Evolutionary conservation across 169 alveolate genomes (phyloP).

Genomic region (Eimeria falciformis): DNA sequence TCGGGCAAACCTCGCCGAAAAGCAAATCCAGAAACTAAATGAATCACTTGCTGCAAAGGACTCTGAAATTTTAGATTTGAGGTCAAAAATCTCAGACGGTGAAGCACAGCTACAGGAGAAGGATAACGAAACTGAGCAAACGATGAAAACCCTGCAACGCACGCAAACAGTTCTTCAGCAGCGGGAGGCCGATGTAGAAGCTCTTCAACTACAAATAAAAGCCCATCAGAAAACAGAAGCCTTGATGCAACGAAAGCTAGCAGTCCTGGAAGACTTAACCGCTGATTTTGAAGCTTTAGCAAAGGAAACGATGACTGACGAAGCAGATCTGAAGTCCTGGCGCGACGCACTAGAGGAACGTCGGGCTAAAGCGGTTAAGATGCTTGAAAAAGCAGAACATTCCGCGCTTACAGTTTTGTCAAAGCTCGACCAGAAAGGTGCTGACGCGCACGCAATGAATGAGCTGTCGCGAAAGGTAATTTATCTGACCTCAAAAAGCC

Average conservation of each 20-base stretch:
- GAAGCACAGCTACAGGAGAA: slow-evolving; percentile 16
- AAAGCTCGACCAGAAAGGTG: slow-evolving; percentile 28
- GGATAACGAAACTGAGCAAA: slow-evolving; percentile 25
- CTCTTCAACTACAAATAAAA: not conserved
- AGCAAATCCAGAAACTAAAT: not conserved
- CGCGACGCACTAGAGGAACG: slow-evolving; percentile 20
- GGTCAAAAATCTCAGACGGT: not conserved
- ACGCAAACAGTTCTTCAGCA: not conserved
- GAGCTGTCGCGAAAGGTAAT: slow-evolving; percentile 42
- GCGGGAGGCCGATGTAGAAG: not conserved
- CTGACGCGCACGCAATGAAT: slow-evolving; percentile 25
- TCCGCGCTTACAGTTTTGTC: slow-evolving; percentile 35
- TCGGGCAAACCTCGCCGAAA: slow-evolving; percentile 48
- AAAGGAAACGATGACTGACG: slow-evolving; percentile 28
- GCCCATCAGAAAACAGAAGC: not conserved
- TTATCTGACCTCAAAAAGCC: not conserved
- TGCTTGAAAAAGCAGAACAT: slow-evolving; percentile 41
- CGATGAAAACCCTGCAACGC: not conserved
- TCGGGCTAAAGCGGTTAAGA: not conserved
- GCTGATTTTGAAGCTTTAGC: slow-evolving; percentile 38
- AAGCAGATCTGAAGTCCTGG: slow-evolving; percentile 13
- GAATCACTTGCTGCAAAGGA: slow-evolving; percentile 36
- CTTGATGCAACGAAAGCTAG: not conserved
- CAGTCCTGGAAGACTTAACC: not conserved
- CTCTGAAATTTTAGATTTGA: not conserved